Conservation (phyloP, 2,329 filamentous ascomycete genomes). For the Fusarium anthophilum region DNA sequence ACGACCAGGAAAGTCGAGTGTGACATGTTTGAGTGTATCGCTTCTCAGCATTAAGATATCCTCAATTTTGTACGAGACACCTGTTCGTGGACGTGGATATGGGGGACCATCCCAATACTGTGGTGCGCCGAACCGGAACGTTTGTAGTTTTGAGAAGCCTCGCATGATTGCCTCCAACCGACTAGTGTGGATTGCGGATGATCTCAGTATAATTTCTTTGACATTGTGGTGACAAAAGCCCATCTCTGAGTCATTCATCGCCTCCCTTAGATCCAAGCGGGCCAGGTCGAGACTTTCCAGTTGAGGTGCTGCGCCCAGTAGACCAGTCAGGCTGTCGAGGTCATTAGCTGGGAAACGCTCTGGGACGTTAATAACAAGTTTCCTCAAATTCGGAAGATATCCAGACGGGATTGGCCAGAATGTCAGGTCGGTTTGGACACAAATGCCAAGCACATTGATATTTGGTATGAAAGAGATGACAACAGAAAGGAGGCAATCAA, state of each 20-base stretch:
- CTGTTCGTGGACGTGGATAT: neutral
- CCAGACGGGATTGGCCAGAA: neutral
- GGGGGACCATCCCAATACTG: no score
- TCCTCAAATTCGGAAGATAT: neutral
- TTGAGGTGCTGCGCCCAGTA: neutral
- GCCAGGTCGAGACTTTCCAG: neutral
- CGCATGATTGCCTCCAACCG: neutral
- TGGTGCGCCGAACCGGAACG: neutral
- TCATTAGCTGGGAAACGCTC: neutral
- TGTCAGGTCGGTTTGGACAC: rapidly evolving
- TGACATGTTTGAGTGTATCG: neutral
- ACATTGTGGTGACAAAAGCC: neutral
- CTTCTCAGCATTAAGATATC: neutral
- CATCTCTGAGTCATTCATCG: no score
- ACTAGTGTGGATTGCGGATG: rapidly evolving
- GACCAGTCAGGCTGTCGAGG: rapidly evolving
- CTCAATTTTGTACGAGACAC: neutral
- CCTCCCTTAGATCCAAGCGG: rapidly evolving
- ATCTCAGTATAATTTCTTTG: neutral
- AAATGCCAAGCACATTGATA: neutral
- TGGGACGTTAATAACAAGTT: neutral
- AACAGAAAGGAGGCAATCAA: no score
- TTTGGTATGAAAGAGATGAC: neutral
- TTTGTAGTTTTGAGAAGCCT: neutral
- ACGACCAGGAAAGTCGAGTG: neutral